phyloP scores from a whole-genome alignment of 345 rosid genomes.

The Gossypium herbaceum region DNA sequence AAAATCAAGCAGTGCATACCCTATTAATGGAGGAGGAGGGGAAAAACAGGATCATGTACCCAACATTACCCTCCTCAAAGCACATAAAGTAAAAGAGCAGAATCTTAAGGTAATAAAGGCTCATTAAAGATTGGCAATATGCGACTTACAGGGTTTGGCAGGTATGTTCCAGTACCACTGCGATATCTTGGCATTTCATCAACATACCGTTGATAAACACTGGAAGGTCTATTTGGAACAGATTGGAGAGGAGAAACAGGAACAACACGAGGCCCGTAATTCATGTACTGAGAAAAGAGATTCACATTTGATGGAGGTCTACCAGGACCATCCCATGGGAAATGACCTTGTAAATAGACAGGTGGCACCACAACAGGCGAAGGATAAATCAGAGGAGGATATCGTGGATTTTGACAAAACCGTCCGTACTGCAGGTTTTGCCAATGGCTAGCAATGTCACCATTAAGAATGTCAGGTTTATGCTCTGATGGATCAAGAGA shows the following conservation, averaged over 20 bases:
- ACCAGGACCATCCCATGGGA: constrained; percentile 86
- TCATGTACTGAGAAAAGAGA: constrained; percentile 50
- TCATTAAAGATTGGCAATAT: not conserved
- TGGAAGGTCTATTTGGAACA: constrained; percentile 56
- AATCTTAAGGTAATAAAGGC: not conserved
- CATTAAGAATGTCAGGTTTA: constrained; percentile 69
- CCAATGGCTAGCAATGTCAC: constrained; percentile 92
- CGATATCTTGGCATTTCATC: constrained; percentile 92
- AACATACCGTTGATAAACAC: constrained; percentile 52
- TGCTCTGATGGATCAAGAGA: constrained; percentile 48
- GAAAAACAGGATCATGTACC: not conserved
- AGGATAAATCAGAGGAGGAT: constrained; percentile 43
- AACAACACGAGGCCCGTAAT: constrained; percentile 56
- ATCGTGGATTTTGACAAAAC: constrained; percentile 58
- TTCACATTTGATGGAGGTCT: constrained; percentile 60
- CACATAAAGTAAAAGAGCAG: not conserved
- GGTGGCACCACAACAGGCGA: constrained; percentile 69
- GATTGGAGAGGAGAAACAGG: constrained; percentile 73
- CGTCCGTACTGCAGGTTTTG: constrained; percentile 86
- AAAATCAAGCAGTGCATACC: not conserved
- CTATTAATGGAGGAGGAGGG: not conserved
- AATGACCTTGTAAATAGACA: constrained; percentile 58
- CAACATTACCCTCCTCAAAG: not conserved
- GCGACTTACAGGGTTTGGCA: constrained; percentile 90
- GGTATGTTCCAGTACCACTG: constrained; percentile 94